Percentiles rank a stretch among this genome's conserved stretches.
Evolutionary conservation across 345 rosid genomes (phyloP).

Genomic region (Camelina hispida): DNA sequence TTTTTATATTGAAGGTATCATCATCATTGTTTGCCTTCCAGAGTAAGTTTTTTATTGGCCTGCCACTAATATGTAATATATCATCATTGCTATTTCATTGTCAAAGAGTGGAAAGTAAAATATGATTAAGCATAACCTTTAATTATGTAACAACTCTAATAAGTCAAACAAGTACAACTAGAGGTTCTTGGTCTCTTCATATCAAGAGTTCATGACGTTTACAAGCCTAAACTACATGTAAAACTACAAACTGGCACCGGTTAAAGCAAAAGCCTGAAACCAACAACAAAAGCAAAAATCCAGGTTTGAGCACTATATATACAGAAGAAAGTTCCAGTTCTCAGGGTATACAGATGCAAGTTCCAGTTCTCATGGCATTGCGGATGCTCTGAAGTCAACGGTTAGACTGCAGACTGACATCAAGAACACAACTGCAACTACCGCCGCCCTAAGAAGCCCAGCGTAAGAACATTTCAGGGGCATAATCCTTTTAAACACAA

Average conservation of each 20-base stretch:
- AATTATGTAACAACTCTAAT: neutral
- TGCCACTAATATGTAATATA: too few species aligned
- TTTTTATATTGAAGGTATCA: too few species aligned
- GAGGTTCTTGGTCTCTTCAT: neutral
- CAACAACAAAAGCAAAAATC: neutral
- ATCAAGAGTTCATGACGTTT: neutral
- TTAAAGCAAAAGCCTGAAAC: neutral
- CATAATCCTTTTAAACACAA: slow-evolving; percentile 31
- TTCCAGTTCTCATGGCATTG: slow-evolving; percentile 26
- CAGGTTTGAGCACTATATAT: slow-evolving; percentile 1
- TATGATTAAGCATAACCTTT: neutral
- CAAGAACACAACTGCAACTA: slow-evolving; percentile 50
- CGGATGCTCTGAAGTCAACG: slow-evolving; percentile 24
- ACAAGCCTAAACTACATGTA: slow-evolving; percentile 13
- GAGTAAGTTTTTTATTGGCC: too few species aligned
- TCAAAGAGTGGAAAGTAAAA: neutral
- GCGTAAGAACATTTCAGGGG: slow-evolving; percentile 32
- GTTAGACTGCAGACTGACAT: slow-evolving; percentile 47
- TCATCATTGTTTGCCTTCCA: too few species aligned
- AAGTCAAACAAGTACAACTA: slow-evolving; percentile 11
- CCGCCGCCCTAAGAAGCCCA: slow-evolving; percentile 49
- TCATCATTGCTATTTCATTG: neutral
- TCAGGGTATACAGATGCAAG: neutral
- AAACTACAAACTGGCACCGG: neutral
- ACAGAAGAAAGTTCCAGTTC: slow-evolving; percentile 3